Base-by-base conservation (phyloP, 2,329 filamentous ascomycete genomes). In the Fusarium acutatum region DNA sequence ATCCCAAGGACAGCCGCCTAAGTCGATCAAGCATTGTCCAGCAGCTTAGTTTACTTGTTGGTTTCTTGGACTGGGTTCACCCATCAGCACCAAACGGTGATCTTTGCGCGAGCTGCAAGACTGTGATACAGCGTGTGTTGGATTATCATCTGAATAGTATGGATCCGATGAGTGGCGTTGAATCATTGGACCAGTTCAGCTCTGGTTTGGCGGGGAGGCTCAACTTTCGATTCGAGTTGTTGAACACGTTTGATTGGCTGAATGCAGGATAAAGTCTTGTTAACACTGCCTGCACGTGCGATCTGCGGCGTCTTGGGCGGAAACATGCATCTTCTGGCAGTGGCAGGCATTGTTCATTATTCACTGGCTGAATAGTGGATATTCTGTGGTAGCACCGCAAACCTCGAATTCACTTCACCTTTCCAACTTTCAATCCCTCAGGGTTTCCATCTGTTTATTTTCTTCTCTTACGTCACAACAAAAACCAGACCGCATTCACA, bases 241-340 rank as follows among this genome's bases (percentile, higher is more conserved):
- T 68, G 14, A 68, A 68, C 3, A 68, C 65, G 0, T 68, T 63
- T 32, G 65, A 68, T 26, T 68, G 65, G 65, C 64, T 68, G 2
- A 60, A 61, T 26, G 3, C 20, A 7, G 18, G 24, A 26, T 49
- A 24, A 18, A 5, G 7, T 6, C 13, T n/a, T 32, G 7, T 18
- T n/a, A 40, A 10, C 13, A 40, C 7, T 14, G 5, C 22, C 38
- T n/a, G 40, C 9, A 11, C 8, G 5, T 15, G 17, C 20, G 18
- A 9, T 5, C 6, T 22, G 3, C 7, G 3, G 13, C 5, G 28
- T 3, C 7, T 32, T 13, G 5, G 3, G 11, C 7, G 7, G 11
- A 5, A 3, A 13, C n/a, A 1, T 11, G 22, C n/a, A 34, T 15
- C 7, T 6, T 24, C 12, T 24, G 8, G 30, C 30, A 26, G 49